A percentile compares a stretch with the other conserved stretches of the same genome.
Evolutionary conservation across 805 yeast genomes (phyloP).

Genomic region (Candida gorgasii): DNA sequence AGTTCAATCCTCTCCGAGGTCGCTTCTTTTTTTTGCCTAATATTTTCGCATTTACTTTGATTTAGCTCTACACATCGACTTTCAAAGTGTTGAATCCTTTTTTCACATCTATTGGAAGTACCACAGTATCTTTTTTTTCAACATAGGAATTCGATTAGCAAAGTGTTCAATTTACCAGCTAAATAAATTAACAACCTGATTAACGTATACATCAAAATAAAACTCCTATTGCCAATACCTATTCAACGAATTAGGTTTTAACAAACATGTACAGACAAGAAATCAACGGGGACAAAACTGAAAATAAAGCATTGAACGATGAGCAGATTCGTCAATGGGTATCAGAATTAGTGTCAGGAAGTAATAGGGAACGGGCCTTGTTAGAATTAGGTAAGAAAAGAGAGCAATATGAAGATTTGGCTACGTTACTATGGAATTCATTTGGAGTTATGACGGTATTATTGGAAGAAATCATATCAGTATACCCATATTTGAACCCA

Average conservation of each 20-base stretch:
- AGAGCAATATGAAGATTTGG: conserved; percentile 92
- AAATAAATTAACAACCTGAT: too few species aligned
- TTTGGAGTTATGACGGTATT: conserved; percentile 95
- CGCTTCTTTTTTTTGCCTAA: conserved; percentile 10
- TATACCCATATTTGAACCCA: conserved; percentile 87
- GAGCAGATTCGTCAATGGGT: conserved; percentile 90
- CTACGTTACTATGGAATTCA: conserved; percentile 90
- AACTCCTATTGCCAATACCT: background rate
- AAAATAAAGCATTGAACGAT: conserved; percentile 44
- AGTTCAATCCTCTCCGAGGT: conserved; percentile 23
- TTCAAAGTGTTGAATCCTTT: background rate
- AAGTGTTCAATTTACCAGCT: background rate
- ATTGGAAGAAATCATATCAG: conserved; percentile 84
- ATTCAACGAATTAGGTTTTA: background rate
- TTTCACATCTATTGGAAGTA: background rate
- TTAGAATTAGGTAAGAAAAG: conserved; percentile 90
- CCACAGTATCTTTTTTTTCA: background rate
- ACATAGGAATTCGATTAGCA: background rate
- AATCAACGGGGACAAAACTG: conserved; percentile 6
- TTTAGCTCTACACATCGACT: background rate
- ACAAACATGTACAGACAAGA: background rate
- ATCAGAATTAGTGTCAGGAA: conserved; percentile 83
- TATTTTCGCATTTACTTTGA: background rate
- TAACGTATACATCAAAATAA: too few species aligned
- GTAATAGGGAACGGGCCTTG: conserved; percentile 89